Evolutionary conservation across 2,329 filamentous ascomycete genomes (phyloP).

Genomic region (Ophiostoma piceae): DNA sequence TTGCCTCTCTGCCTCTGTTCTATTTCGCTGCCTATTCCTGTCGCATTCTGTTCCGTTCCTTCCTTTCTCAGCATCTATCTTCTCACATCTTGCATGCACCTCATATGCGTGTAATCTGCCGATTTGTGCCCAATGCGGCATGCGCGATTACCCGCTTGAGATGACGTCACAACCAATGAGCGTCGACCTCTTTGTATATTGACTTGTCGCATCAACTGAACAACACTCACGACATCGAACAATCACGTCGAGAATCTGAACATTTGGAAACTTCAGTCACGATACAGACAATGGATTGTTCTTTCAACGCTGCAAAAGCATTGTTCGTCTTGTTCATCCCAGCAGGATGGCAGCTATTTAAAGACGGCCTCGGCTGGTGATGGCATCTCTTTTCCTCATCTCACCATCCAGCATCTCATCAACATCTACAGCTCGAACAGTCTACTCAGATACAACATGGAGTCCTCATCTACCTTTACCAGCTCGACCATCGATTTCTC

Average conservation of each 20-base stretch:
- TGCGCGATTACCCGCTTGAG: conserved; percentile 4
- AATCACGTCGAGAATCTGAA: background rate
- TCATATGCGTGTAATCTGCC: conserved; percentile 15
- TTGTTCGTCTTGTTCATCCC: background rate
- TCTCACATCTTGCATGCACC: background rate
- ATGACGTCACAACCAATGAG: conserved; percentile 23
- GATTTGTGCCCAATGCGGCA: conserved; percentile 7
- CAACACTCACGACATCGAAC: background rate
- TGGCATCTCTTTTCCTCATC: background rate
- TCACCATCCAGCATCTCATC: background rate
- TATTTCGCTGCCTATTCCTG: background rate
- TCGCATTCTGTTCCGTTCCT: background rate
- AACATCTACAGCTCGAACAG: background rate
- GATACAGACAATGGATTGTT: background rate
- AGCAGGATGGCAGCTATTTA: background rate
- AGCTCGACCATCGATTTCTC: conserved; percentile 4
- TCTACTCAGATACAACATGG: background rate
- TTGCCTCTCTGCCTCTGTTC: background rate
- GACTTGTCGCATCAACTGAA: background rate
- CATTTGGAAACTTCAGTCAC: background rate
- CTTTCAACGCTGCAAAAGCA: background rate
- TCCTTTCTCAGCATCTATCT: background rate
- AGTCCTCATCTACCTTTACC: background rate
- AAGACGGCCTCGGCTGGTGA: background rate
- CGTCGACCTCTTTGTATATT: conserved; percentile 1